These are phyloP conservation scores for Candida incommunis DNA, from an alignment of 805 yeast genomes.

Conservation along the genomic window DNA sequence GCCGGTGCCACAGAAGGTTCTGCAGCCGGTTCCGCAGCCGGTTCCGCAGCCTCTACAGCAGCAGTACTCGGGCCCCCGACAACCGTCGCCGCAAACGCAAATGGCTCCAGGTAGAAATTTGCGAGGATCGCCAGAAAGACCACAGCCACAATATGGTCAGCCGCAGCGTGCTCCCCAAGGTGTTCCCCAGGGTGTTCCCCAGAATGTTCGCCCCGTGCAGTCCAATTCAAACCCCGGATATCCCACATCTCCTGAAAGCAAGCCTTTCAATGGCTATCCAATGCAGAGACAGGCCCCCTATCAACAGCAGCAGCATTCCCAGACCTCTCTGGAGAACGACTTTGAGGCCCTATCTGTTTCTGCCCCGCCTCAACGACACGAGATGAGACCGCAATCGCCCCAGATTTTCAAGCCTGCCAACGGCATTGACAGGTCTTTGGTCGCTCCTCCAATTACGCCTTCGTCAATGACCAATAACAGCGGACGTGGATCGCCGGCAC, in stretches of 20 bases:
- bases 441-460: neutral
- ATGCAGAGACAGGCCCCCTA: conserved; percentile 1
- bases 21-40: neutral
- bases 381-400: neutral
- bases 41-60: neutral
- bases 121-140: neutral
- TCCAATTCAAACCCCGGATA: neutral
- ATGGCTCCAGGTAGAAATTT: neutral
- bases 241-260: neutral
- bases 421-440: neutral
- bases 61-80: neutral
- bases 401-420: neutral
- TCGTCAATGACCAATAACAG: neutral
- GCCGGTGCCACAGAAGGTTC: neutral
- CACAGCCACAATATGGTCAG: neutral
- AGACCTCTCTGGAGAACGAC: neutral
- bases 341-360: neutral
- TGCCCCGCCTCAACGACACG: neutral
- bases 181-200: neutral
- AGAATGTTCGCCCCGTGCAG: neutral
- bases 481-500: neutral
- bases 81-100: neutral
- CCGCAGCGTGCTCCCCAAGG: neutral
- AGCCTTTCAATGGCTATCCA: neutral
- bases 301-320: conserved; percentile 1